Conservation (phyloP, 2,329 filamentous ascomycete genomes). For the Escovopsis sp. region DNA sequence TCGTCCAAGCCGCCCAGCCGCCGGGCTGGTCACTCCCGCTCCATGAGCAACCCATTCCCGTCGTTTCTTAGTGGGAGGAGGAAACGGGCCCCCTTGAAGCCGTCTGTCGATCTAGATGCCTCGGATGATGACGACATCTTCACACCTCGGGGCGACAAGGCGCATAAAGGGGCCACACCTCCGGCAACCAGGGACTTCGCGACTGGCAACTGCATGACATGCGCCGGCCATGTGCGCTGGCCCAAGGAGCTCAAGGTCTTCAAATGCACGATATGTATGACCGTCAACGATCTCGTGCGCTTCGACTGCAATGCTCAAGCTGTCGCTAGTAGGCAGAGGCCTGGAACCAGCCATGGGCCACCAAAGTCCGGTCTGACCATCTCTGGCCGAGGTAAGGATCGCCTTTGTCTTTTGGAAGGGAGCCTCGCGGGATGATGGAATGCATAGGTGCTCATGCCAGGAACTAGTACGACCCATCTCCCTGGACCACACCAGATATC, state of each 20-base stretch:
- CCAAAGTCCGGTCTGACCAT: background rate
- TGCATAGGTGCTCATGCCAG: slow-evolving; percentile 1
- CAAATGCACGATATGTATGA: slow-evolving; percentile 70
- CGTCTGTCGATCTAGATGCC: slow-evolving; percentile 16
- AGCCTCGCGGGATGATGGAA: background rate
- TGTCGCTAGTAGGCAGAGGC: slow-evolving; percentile 6
- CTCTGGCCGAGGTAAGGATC: slow-evolving; percentile 3
- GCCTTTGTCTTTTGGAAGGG: background rate
- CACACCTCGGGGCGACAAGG: slow-evolving; percentile 7
- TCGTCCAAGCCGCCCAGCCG: slow-evolving; percentile 7
- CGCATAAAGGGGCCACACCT: slow-evolving; percentile 18
- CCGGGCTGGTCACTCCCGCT: slow-evolving; percentile 27
- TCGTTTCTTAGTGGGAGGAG: slow-evolving; percentile 49
- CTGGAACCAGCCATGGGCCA: slow-evolving; percentile 8
- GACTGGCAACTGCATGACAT: slow-evolving; percentile 72
- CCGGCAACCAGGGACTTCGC: slow-evolving; percentile 39
- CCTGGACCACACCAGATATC: slow-evolving; percentile 17
- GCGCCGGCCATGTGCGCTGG: slow-evolving; percentile 67
- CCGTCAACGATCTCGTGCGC: slow-evolving; percentile 58
- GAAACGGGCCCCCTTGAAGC: slow-evolving; percentile 27
- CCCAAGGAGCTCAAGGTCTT: slow-evolving; percentile 58
- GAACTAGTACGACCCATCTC: slow-evolving; percentile 17
- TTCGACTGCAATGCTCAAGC: slow-evolving; percentile 10
- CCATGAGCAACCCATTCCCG: slow-evolving; percentile 68
- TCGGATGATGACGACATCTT: slow-evolving; percentile 14